Conservation (phyloP, 805 yeast genomes). For the Zygotorulaspora chibaensis region DNA sequence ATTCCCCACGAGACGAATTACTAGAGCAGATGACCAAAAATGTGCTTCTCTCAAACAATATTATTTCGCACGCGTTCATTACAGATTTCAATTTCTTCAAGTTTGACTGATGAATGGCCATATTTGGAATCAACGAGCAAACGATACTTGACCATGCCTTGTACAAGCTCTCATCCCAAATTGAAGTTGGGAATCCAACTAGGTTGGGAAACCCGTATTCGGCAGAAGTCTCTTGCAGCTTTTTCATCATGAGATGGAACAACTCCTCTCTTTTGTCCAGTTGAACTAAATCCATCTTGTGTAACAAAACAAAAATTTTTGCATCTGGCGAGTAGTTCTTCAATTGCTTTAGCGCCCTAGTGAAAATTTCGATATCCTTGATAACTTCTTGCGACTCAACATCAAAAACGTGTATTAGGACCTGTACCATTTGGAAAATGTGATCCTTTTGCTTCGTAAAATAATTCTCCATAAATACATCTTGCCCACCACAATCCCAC, state of each 20-base stretch:
- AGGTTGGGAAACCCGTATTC: conserved; percentile 61
- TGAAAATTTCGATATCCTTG: conserved; percentile 89
- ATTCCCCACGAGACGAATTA: conserved; percentile 25
- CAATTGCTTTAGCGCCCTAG: conserved; percentile 74
- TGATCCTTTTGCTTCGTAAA: conserved; percentile 84
- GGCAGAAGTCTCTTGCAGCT: conserved; percentile 67
- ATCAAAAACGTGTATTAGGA: conserved; percentile 91
- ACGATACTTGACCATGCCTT: conserved; percentile 97
- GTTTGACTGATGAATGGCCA: conserved; percentile 71
- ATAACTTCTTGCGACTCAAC: conserved; percentile 89
- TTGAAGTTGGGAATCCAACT: conserved; percentile 88
- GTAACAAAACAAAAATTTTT: conserved; percentile 84
- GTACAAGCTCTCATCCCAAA: conserved; percentile 94
- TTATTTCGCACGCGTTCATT: conserved; percentile 82
- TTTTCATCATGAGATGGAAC: conserved; percentile 78
- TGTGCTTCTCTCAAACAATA: conserved; percentile 88
- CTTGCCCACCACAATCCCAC: conserved; percentile 99
- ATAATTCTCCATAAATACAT: conserved; percentile 92
- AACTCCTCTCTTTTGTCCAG: conserved; percentile 79
- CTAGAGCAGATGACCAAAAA: conserved; percentile 57
- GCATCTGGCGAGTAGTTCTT: conserved; percentile 85
- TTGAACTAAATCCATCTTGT: conserved; percentile 94
- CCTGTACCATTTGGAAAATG: conserved; percentile 93
- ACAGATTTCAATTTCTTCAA: conserved; percentile 67
- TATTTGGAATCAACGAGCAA: conserved; percentile 90